A percentile compares a stretch with the other conserved stretches of the same genome.
Conservation (phyloP, 2,329 filamentous ascomycete species). For the Talaromyces sp. region DNA sequence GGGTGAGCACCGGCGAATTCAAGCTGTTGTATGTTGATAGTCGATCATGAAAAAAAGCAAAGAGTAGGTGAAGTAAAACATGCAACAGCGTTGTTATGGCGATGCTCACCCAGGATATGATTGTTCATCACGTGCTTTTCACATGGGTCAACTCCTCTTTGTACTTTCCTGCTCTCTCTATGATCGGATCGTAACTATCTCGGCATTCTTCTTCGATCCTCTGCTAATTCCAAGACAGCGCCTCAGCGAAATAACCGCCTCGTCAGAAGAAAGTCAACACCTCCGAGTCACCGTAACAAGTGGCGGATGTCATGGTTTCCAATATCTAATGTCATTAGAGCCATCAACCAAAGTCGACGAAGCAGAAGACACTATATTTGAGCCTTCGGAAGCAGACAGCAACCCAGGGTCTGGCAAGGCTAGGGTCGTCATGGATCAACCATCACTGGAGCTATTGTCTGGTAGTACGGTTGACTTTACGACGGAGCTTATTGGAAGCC, state of each 20-base stretch:
- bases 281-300: slow-evolving; percentile 90
- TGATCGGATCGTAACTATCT: slow-evolving; percentile 7
- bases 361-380: slow-evolving; percentile 86
- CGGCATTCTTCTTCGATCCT: neutral
- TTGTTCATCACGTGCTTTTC: neutral
- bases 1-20: neutral
- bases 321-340: slow-evolving; percentile 89
- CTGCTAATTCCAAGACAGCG: slow-evolving; percentile 44
- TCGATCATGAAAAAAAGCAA: no score
- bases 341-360: slow-evolving; percentile 52
- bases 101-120: neutral
- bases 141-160: neutral
- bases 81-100: neutral
- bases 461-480: slow-evolving; percentile 96
- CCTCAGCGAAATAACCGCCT: slow-evolving; percentile 67
- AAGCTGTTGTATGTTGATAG: neutral
- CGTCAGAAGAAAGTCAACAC: slow-evolving; percentile 63
- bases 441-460: slow-evolving; percentile 81
- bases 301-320: slow-evolving; percentile 95
- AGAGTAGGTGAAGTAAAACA: neutral
- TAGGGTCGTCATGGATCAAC: slow-evolving; percentile 85
- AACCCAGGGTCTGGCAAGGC: slow-evolving; percentile 46
- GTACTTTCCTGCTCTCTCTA: neutral
- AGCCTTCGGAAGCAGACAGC: slow-evolving; percentile 51
- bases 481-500: slow-evolving; percentile 87